Evolutionary conservation across 495 filamentous ascomycete species (phyloP).

Genomic region (Hypoxylon fragiforme): DNA sequence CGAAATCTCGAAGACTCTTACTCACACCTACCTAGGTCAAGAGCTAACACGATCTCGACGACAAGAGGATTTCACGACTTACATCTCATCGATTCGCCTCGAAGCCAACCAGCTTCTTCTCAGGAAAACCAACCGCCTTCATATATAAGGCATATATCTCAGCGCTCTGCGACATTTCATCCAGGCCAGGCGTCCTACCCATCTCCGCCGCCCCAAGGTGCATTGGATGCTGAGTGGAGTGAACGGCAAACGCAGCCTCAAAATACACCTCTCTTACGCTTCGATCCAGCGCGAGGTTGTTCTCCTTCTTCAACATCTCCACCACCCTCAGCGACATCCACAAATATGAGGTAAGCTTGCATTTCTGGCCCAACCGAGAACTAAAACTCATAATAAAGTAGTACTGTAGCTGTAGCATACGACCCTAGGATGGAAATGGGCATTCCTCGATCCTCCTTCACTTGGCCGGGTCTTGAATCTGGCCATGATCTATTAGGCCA

Average conservation of each 20-base stretch:
- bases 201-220: conserved; percentile 24
- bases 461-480: conserved; percentile 51
- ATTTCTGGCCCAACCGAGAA: neutral
- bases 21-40: conserved; percentile 51
- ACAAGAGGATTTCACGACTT: conserved; percentile 43
- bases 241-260: conserved; percentile 30
- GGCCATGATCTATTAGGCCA: conserved; percentile 43
- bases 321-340: conserved; percentile 28
- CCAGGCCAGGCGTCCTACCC: conserved; percentile 35
- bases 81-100: conserved; percentile 38
- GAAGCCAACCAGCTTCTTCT: conserved; percentile 35
- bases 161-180: conserved; percentile 28
- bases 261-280: conserved; percentile 40
- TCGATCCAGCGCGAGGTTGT: conserved; percentile 41
- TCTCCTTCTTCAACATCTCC: conserved; percentile 31
- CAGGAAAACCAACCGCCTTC: conserved; percentile 34
- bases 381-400: conserved; percentile 25
- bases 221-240: conserved; percentile 41
- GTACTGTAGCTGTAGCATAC: conserved; percentile 51
- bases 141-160: conserved; percentile 31
- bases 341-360: conserved; percentile 47
- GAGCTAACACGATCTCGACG: conserved; percentile 41
- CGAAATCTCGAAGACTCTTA: conserved; percentile 44
- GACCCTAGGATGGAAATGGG: conserved; percentile 52
- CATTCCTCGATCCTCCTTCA: conserved; percentile 45